Evolutionary conservation across 768 basidiomycete species (phyloP).

Genomic region (Tremella yokohamensis): DNA sequence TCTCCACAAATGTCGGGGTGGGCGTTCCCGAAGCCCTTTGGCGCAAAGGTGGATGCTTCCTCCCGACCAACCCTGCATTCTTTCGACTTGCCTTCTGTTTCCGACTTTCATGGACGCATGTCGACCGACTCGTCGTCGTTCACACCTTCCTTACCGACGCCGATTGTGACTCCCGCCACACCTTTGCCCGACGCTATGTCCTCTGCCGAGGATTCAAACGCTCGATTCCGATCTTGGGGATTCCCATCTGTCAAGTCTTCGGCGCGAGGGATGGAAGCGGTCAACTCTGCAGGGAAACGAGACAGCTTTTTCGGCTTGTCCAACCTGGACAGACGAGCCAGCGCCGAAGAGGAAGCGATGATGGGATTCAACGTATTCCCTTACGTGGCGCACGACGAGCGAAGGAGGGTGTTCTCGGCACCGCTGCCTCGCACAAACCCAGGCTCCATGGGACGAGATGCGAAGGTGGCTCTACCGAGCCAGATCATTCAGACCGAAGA

Average conservation of each 20-base stretch:
- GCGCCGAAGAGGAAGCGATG: constrained; percentile 19
- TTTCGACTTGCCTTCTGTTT: not conserved
- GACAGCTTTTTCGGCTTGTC: constrained; percentile 31
- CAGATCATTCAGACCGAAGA: not conserved
- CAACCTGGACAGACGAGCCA: constrained; percentile 4
- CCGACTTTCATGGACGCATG: not conserved
- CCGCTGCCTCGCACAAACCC: not conserved
- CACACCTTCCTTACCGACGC: constrained; percentile 5
- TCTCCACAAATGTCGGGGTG: not conserved
- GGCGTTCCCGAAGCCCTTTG: not conserved
- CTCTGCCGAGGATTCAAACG: constrained; percentile 10
- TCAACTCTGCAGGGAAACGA: constrained; percentile 4
- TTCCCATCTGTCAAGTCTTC: constrained; percentile 17
- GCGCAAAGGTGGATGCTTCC: not conserved
- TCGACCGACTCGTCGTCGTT: not conserved
- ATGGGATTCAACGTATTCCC: constrained; percentile 10
- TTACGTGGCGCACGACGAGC: constrained; percentile 2
- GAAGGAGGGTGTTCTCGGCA: constrained; percentile 4
- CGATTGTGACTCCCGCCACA: constrained; percentile 24
- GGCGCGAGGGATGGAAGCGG: not conserved
- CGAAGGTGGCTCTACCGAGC: not conserved
- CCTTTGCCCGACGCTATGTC: constrained; percentile 4
- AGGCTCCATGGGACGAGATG: not conserved
- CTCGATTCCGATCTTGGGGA: constrained; percentile 20
- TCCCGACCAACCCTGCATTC: not conserved